Base-by-base conservation (phyloP, 768 basidiomycete genomes). In the Termitomyces sp. region DNA sequence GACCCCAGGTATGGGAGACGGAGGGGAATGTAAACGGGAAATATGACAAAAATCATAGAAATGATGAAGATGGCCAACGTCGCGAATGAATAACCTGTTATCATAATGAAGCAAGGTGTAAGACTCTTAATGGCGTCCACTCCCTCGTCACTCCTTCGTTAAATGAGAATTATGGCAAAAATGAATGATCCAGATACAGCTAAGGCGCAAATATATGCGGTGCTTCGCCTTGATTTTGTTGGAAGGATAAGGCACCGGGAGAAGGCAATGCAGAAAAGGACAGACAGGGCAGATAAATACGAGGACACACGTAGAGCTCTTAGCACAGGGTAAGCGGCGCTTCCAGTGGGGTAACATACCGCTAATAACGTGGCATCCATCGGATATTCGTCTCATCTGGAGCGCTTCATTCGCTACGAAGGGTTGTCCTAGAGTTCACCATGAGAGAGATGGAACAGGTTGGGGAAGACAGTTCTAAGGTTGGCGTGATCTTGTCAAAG, bases 41-140 rank as follows among this genome's bases (percentile, higher is more conserved):
- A 68, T 44, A 84, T 83, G 0, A 84, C 83, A 57, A 79, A 78
- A 54, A 75, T 63, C 41, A 80, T 83, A 5, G 82, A 83, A 30
- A 79, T 38, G 51, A 84, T 70, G 70, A 84, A 84, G 9, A 83
- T 55, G 51, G 80, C 72, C 58, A 84, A 62, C 1, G 83, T 84
- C 41, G 72, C 77, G 40, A 83, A 77, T 14, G 80, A 70, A 44
- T 69, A 70, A 16, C 76, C 72, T 45, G 76, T 70, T 11, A 75
- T 73, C 82, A 83, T 82, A 26, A 53, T 35, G 38, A 36, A 48
- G 55, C 20, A 24, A 35, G 9, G 28, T 16, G 5, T 2, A 46
- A 5, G 13, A 18, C 47, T 43, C 54, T 33, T 3, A 13, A 7
- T 32, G 16, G 26, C 22, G 28, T 53, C 20, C 52, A 14, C 22